Percentiles rank a stretch among this genome's conserved stretches.
These are phyloP conservation scores for Plasmopara viticola DNA, from an alignment of 352 stramenopile genomes.

Conservation along the genomic window DNA sequence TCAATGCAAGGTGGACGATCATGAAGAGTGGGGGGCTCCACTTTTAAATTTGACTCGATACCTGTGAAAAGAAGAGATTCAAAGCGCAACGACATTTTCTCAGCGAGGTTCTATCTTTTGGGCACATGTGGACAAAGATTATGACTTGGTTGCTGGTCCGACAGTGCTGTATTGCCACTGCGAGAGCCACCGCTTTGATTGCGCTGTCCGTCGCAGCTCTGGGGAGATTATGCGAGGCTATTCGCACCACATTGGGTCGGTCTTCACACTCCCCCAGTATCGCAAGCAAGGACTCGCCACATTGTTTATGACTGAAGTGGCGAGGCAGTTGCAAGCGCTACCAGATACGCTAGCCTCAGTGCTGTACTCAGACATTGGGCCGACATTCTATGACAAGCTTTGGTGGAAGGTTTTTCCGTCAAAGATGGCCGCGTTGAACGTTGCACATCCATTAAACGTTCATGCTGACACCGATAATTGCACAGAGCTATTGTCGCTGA, in stretches of 20 bases:
- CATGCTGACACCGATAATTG: background rate
- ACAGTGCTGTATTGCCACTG: slow-evolving; percentile 43
- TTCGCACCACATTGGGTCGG: slow-evolving; percentile 56
- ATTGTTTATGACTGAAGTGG: slow-evolving; percentile 39
- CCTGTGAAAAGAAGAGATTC: slow-evolving; percentile 33
- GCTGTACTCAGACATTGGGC: slow-evolving; percentile 63
- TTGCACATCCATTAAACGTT: slow-evolving; percentile 8
- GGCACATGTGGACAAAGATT: slow-evolving; percentile 43
- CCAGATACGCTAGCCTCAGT: slow-evolving; percentile 36
- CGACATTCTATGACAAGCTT: slow-evolving; percentile 54
- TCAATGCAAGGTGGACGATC: slow-evolving; percentile 54
- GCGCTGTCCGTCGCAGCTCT: slow-evolving; percentile 23
- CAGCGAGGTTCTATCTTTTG: slow-evolving; percentile 52
- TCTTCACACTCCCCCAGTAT: slow-evolving; percentile 51
- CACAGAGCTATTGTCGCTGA: slow-evolving; percentile 14
- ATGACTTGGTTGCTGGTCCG: slow-evolving; percentile 7
- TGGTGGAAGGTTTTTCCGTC: slow-evolving; percentile 50
- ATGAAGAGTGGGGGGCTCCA: slow-evolving; percentile 38
- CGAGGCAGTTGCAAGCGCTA: slow-evolving; percentile 22
- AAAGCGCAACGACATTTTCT: slow-evolving; percentile 43
- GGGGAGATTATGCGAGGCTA: slow-evolving; percentile 37
- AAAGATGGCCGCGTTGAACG: slow-evolving; percentile 31
- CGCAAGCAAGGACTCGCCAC: slow-evolving; percentile 41
- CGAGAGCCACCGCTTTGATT: slow-evolving; percentile 56
- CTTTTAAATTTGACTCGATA: slow-evolving; percentile 33